A percentile compares a stretch with the other conserved stretches of the same genome.
Conservation (phyloP, 1,284 basidiomycete genomes). For the Meripilus lineatus region DNA sequence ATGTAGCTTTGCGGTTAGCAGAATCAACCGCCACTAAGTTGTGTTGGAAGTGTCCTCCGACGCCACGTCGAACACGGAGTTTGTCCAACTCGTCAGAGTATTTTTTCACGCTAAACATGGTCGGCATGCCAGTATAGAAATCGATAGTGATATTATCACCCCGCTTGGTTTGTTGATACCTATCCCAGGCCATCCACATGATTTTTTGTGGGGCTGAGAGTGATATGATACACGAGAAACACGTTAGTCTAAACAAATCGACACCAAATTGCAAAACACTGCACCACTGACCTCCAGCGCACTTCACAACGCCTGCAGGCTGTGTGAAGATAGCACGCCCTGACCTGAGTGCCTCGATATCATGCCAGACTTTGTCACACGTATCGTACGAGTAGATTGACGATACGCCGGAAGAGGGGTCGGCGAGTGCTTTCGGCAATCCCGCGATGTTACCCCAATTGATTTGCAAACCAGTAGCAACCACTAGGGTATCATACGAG, state of each 20-base stretch:
- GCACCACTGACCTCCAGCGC: conserved; percentile 73
- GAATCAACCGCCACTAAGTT: conserved; percentile 79
- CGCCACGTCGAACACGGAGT: conserved; percentile 75
- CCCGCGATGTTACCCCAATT: conserved; percentile 82
- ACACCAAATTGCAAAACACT: neutral
- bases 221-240: neutral
- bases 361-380: conserved; percentile 83
- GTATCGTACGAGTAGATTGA: conserved; percentile 92
- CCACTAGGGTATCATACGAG: conserved; percentile 84
- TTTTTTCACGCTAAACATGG: conserved; percentile 91
- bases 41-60: conserved; percentile 79
- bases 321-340: conserved; percentile 95
- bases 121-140: conserved; percentile 90
- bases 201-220: conserved; percentile 82
- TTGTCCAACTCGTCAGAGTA: conserved; percentile 85
- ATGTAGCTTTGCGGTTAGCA: conserved; percentile 73
- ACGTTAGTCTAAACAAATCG: neutral
- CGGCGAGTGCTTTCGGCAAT: conserved; percentile 71
- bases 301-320: conserved; percentile 92
- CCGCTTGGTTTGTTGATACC: conserved; percentile 58
- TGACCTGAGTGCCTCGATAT: conserved; percentile 69
- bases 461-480: conserved; percentile 85
- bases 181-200: conserved; percentile 93
- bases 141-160: conserved; percentile 61
- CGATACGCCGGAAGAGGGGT: conserved; percentile 79